These are phyloP conservation scores for Patellifolia procumbens DNA, from an alignment of 179 eudicot species.

Conservation along the genomic window DNA sequence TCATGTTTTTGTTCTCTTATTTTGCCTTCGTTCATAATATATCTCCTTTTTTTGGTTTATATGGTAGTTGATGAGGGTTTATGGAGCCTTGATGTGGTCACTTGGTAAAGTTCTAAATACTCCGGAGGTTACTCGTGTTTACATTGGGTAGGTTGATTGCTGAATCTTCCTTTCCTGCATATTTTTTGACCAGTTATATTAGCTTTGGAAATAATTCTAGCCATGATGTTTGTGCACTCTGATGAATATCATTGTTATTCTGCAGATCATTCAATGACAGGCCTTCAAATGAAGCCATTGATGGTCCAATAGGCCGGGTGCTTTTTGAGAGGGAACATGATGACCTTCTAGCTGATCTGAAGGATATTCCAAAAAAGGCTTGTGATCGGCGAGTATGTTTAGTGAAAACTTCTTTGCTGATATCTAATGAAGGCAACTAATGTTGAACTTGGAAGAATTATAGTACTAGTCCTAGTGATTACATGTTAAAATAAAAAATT, in stretches of 20 bases:
- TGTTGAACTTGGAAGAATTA: neutral
- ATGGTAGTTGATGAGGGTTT: slow-evolving; percentile 81
- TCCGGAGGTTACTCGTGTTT: slow-evolving; percentile 89
- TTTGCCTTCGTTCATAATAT: neutral
- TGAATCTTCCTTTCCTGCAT: neutral
- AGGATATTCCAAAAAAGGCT: slow-evolving; percentile 88
- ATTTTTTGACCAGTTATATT: neutral
- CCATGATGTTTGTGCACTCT: neutral
- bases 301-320: slow-evolving; percentile 68
- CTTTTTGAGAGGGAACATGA: slow-evolving; percentile 89
- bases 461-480: neutral
- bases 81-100: slow-evolving; percentile 99
- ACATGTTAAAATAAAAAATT: neutral
- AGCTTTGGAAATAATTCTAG: neutral
- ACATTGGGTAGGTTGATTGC: slow-evolving; percentile 62
- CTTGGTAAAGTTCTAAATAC: slow-evolving; percentile 87
- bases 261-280: slow-evolving; percentile 79
- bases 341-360: slow-evolving; percentile 80
- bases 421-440: neutral
- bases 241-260: slow-evolving; percentile 8
- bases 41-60: neutral
- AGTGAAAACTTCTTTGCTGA: neutral
- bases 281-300: slow-evolving; percentile 57
- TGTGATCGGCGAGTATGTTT: slow-evolving; percentile 79
- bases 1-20: neutral